These are phyloP conservation scores for Chrysanthemum seticuspe DNA, from an alignment of 129 eudicot species.

Conservation along the genomic window DNA sequence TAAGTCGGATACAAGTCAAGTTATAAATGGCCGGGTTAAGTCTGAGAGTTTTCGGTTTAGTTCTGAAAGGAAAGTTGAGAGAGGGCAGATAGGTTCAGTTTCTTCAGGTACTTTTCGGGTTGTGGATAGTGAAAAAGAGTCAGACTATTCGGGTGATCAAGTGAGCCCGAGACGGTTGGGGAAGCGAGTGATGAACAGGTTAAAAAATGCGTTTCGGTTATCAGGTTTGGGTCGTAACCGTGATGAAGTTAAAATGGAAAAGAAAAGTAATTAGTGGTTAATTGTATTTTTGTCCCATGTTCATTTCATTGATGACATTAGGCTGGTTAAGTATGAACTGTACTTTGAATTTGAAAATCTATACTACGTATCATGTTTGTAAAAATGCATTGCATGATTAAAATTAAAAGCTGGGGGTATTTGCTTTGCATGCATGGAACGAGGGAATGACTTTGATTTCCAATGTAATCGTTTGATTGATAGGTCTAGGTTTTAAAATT, in stretches of 20 bases:
- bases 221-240: constrained; percentile 34
- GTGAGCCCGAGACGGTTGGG: constrained; percentile 37
- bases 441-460: no score
- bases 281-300: neutral
- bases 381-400: no score
- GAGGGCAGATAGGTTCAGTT: constrained; percentile 78
- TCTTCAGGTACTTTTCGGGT: constrained; percentile 49
- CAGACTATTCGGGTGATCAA: constrained; percentile 16
- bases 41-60: constrained; percentile 65
- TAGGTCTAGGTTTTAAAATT: no score
- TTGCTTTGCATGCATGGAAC: no score
- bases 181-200: constrained; percentile 47
- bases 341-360: neutral
- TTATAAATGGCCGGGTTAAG: constrained; percentile 33
- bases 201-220: constrained; percentile 54
- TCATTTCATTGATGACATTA: neutral
- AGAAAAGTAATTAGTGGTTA: constrained; percentile 7
- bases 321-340: neutral
- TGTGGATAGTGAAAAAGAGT: constrained; percentile 17
- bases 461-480: no score
- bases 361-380: no score
- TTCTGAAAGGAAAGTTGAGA: constrained; percentile 56
- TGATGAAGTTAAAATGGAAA: constrained; percentile 11
- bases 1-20: constrained; percentile 23
- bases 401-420: no score